Percentiles rank a stretch among this genome's conserved stretches.
Conservation (phyloP, 2,329 filamentous ascomycete species). For the Fusarium nygamai region DNA sequence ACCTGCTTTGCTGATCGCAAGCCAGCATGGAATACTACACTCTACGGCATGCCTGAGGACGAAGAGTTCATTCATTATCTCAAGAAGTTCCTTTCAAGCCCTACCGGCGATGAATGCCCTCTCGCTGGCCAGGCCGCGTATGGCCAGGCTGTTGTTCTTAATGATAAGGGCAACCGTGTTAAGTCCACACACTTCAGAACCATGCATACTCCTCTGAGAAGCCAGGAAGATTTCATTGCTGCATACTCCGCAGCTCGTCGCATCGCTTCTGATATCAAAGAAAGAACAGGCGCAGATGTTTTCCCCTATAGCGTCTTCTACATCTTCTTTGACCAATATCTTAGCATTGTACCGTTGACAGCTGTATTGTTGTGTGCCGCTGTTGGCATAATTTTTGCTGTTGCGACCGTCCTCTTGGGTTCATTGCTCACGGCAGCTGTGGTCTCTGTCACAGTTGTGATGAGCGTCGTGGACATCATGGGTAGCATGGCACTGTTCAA, state of each 20-base stretch:
- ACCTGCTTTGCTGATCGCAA: constrained; percentile 82
- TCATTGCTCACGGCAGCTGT: constrained; percentile 83
- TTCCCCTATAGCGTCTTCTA: constrained; percentile 99
- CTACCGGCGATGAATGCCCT: constrained; percentile 85
- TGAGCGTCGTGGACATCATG: constrained; percentile 94
- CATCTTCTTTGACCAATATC: constrained; percentile 99
- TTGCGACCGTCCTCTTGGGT: constrained; percentile 84
- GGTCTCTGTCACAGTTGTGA: constrained; percentile 86
- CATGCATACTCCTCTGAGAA: constrained; percentile 85
- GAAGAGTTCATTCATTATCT: constrained; percentile 91
- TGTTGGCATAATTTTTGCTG: constrained; percentile 83
- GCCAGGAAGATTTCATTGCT: constrained; percentile 90
- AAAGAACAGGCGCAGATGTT: constrained; percentile 78
- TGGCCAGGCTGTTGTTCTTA: constrained; percentile 82
- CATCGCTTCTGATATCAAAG: constrained; percentile 80
- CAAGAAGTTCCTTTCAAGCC: constrained; percentile 81
- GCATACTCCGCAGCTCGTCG: constrained; percentile 90
- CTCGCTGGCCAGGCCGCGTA: constrained; percentile 91
- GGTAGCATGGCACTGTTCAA: constrained; percentile 91
- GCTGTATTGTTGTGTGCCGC: constrained; percentile 83
- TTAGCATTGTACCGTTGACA: constrained; percentile 83
- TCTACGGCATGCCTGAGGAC: constrained; percentile 91
- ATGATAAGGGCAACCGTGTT: constrained; percentile 72
- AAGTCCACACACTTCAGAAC: constrained; percentile 92
- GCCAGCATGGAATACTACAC: constrained; percentile 88